Evolutionary conservation across 1,139 yeast species (phyloP), one percentile per base, ranked within the genome.

Genomic region (Arxiozyma bovina): DNA sequence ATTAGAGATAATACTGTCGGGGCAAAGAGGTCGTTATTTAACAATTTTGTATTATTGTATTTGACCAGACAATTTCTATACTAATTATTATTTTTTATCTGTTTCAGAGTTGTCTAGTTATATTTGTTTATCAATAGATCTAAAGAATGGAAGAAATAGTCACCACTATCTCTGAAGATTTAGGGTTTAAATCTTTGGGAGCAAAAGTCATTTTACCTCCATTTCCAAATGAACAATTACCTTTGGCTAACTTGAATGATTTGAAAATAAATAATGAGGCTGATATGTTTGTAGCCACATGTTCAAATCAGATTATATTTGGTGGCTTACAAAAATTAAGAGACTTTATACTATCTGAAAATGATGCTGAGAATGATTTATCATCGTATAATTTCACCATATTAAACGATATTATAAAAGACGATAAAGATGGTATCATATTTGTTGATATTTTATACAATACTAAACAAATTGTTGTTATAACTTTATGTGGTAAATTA

Each of bases 101-200:
- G 40, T 34, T 15, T 34, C 40, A 15, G n/a, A 15, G n/a, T 34
- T 8, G 11, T 27, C 2, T 27, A 27, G 5, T 27, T 27, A 6
- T 27, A 27, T 27, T 27, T 27, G 8, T 34, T 34, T 15, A 12
- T 34, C n/a, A 8, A 7, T 34, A 34, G n/a, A 34, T 15, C 2
- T 15, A 34, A 34, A 34, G 41, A 20, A 45, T 45, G 48, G 61
- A 58, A 23, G 69, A 65, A 52, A 50, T 66, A 23, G 58, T 58
- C 12, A 65, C 69, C 1, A 45, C 52, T 42, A 70, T 65, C 45
- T 60, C 69, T 11, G 67, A 73, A 66, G 73, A 71, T 54, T 69
- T 70, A 56, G 77, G 76, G 3, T 74, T 72, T 63, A 72, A 70
- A 58, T 61, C 67, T 40, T 49, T 73, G 20, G 74, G 73, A 15